A percentile compares a stretch with the other conserved stretches of the same genome.
Evolutionary conservation across 331 rosid genomes (phyloP).

Genomic region (Erythrophleum ivorense): DNA sequence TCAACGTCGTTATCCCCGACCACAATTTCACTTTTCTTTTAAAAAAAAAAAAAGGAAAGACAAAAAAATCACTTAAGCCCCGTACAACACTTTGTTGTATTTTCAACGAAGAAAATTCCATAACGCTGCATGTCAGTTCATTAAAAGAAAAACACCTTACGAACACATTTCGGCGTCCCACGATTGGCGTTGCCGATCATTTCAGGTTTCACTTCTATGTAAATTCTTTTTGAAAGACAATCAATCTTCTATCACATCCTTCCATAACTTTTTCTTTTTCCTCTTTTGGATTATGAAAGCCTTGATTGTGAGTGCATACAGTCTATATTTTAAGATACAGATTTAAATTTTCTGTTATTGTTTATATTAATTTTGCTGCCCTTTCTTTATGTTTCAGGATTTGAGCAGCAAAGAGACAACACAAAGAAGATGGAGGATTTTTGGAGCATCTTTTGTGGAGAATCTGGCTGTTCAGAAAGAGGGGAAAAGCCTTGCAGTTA

Average conservation of each 20-base stretch:
- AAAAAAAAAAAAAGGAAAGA: no score
- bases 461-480: not conserved
- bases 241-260: not conserved
- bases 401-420: not conserved
- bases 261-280: not conserved
- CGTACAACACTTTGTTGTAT: not conserved
- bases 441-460: slow-evolving; percentile 6
- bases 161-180: not conserved
- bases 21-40: no score
- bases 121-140: not conserved
- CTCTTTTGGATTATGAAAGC: not conserved
- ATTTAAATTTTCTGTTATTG: not conserved
- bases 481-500: not conserved
- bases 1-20: no score
- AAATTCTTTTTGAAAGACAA: not conserved
- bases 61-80: no score
- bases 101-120: not conserved
- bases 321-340: not conserved
- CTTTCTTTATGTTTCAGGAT: not conserved
- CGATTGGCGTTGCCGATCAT: not conserved
- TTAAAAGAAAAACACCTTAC: not conserved
- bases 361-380: not conserved
- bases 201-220: not conserved
- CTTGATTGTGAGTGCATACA: not conserved
- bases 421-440: not conserved